Evolutionary conservation across 2,329 filamentous ascomycete genomes (phyloP), one percentile per base, ranked within the genome.

Genomic region (Aureobasidium musti): DNA sequence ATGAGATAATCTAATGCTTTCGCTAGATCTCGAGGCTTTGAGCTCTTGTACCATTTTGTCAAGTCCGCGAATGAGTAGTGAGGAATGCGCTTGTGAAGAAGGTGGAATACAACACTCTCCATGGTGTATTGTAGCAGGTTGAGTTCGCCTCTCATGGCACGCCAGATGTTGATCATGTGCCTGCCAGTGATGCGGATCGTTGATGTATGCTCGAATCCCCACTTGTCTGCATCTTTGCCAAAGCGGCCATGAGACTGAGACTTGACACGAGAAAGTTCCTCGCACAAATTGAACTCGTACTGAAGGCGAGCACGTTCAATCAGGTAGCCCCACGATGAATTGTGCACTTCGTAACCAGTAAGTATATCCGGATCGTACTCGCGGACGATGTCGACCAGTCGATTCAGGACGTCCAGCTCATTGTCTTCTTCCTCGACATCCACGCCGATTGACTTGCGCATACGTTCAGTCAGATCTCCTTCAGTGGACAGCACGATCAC

Each of bases 81-180:
- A 6, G 95, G 95, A 59, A 98, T 90, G 3, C 94, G 87, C 37
- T 87, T 87, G 71, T 96, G 92, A 2, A 99, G 83, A 1, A 98
- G 78, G 78, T 98, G 92, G 81, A 96, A 98, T 0, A 87, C 91
- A 4, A 98, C 91, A 73, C 97, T 97, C 77, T 98, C 95, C 87
- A 98, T 90, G 0, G 91, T 97, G 74, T 99, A 98, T 74, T 97
- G 93, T 13, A 97, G 83, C 33, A 99, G 80, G 71, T 93, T 96
- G 33, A 99, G 79, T 77, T 97, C 94, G n/a, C 89, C 87, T 67
- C 92, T 86, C 93, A 99, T 97, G 0, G 93, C 92, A 72, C 94
- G 86, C 92, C 95, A 98, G 53, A 98, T 90, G 72, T 98, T 98
- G 80, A 99, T 93, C 83, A 96, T 92, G 75, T 98, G 94, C 68